phyloP scores from a whole-genome alignment of 371 early-diverging fungal genomes.

The Rhizopus microsporus region DNA sequence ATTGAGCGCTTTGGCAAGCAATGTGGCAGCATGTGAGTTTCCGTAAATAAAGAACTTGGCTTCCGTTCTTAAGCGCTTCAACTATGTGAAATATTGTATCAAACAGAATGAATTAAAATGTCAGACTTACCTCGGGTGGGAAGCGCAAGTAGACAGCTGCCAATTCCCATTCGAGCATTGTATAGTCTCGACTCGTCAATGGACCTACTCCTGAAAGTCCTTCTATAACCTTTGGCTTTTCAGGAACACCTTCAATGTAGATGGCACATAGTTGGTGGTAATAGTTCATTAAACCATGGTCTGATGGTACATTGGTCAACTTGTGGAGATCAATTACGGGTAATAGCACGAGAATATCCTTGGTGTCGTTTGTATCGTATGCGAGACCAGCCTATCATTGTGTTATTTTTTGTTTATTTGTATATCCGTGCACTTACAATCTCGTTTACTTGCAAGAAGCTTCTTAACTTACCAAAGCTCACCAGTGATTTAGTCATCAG shows the following conservation, averaged over 20 bases:
- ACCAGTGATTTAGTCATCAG: not conserved
- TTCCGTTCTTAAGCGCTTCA: not conserved
- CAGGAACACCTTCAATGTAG: constrained; percentile 8
- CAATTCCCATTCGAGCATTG: constrained; percentile 1
- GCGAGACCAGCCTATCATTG: constrained; percentile 15
- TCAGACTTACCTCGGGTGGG: constrained; percentile 8
- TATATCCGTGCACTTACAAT: constrained; percentile 3
- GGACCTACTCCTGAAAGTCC: not conserved
- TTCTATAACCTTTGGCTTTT: not conserved
- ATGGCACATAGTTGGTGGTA: constrained; percentile 5
- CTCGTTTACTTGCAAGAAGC: constrained; percentile 21
- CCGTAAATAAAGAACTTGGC: constrained; percentile 15
- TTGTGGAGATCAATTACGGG: constrained; percentile 13
- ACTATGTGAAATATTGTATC: constrained; percentile 1
- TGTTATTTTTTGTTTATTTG: not conserved
- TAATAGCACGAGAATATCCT: constrained; percentile 11
- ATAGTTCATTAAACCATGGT: not conserved
- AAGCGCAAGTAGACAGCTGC: constrained; percentile 8
- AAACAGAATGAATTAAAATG: not conserved
- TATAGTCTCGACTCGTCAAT: not conserved
- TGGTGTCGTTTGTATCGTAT: constrained; percentile 4
- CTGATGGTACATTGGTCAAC: constrained; percentile 1
- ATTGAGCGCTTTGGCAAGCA: not conserved
- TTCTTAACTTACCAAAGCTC: constrained; percentile 18
- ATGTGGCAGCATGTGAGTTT: constrained; percentile 2